Percentiles rank a stretch among this genome's conserved stretches.
Evolutionary conservation across 306 rosid species (phyloP).

Genomic region (Quercus dentata): DNA sequence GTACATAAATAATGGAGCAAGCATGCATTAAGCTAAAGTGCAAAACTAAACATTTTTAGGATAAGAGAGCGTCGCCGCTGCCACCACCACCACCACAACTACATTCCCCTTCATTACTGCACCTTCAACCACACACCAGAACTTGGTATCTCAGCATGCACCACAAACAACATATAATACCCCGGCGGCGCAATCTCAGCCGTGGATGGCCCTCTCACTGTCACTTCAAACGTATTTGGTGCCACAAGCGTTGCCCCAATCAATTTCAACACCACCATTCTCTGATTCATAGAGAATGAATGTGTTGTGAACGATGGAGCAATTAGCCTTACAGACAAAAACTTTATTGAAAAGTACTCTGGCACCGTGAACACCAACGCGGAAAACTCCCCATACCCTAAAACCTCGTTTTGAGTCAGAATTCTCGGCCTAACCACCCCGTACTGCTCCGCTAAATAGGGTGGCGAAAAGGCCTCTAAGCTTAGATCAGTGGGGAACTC

Average conservation of each 20-base stretch:
- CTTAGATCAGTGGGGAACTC: constrained; percentile 70
- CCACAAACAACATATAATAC: constrained; percentile 59
- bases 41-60: too few relatives aligned
- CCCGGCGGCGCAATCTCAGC: constrained; percentile 64
- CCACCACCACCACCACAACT: too few relatives aligned
- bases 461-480: constrained; percentile 71
- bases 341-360: neutral
- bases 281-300: constrained; percentile 65
- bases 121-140: constrained; percentile 62
- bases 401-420: neutral
- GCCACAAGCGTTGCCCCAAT: constrained; percentile 9
- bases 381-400: constrained; percentile 31
- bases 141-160: constrained; percentile 59
- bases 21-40: too few relatives aligned
- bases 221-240: constrained; percentile 23
- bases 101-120: neutral
- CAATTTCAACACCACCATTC: constrained; percentile 61
- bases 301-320: constrained; percentile 78
- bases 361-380: constrained; percentile 38
- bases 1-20: too few relatives aligned
- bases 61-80: too few relatives aligned
- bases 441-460: constrained; percentile 40
- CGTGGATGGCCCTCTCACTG: constrained; percentile 52
- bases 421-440: constrained; percentile 35
- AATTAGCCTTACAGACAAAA: constrained; percentile 49